Base-by-base conservation (phyloP, 2,329 filamentous ascomycete species). In the Penicillium polonicum region DNA sequence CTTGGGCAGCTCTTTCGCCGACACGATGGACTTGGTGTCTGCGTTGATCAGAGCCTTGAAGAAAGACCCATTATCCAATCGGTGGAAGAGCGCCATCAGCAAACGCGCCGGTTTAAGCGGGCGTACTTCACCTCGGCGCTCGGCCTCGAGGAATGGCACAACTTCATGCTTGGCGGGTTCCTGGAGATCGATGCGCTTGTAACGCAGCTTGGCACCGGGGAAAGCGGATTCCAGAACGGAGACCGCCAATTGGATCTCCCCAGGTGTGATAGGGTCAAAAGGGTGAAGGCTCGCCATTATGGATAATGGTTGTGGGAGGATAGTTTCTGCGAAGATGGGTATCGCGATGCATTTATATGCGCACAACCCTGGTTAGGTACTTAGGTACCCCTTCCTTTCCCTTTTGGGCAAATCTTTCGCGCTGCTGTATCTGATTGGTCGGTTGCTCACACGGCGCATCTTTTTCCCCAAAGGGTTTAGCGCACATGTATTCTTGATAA, bases 151-250 rank as follows among this genome's bases (percentile, higher is more conserved):
- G 69, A 87, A 88, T n/a, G 81, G 79, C 7, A 86, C 68, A 60
- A 80, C 78, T 62, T 84, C 78, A 38, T 75, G 75, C 77, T 89
- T 89, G 39, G 79, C 77, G 3, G 87, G 86, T 66, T 89, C 86
- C 51, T 87, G 81, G 4, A 89, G 77, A 23, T 85, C 89, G 50
- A 91, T 82, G 64, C 82, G 83, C 75, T 90, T 90, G 79, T 85
- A 86, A 6, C 77, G 73, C 31, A 80, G 60, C 27, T 65, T 58
- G 6, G 73, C 67, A 2, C 69, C 70, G 1, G 74, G 72, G 49
- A 76, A 76, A 23, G 73, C 64, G 2, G 68, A 64, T 64, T 75
- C 63, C 29, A 78, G 62, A 55, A 77, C 63, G 53, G 71, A 72
- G 19, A 73, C 74, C n/a, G 72, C 74, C 54, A 77, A 57, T 57